Evolutionary conservation across 2,329 filamentous ascomycete genomes (phyloP), one percentile per base, ranked within the genome.

Genomic region (Aureobasidium pullulans): DNA sequence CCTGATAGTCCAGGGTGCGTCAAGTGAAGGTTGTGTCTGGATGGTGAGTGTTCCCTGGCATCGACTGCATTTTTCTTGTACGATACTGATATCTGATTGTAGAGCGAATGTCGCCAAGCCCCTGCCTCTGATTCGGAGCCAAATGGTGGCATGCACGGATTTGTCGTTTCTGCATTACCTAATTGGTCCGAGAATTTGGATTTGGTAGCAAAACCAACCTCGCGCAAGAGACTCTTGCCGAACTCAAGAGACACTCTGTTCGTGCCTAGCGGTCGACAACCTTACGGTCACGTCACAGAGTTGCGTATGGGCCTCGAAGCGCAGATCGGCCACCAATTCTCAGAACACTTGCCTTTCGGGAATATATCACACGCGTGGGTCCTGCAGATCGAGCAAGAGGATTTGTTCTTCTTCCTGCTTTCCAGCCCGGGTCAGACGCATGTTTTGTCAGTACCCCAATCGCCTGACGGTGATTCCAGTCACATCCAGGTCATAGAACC

Each of bases 131-230:
- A 48, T 9, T 23, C 8, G 3, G 54, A 57, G 32, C 43, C 54
- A 6, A 29, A 15, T 3, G 54, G 54, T 5, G 54, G 54, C 6
- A 31, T 57, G 54, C 29, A 57, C 13, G 57, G 59, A 62, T 47
- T 8, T 52, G 49, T 31, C 28, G 8, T 48, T 8, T 11, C 43
- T 11, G 65, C 85, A 76, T 74, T 84, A 47, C 72, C 80, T 60
- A 85, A 85, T 62, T 86, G 79, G 77, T 75, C 78, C 0, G 79
- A 83, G 4, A 72, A 81, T 48, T 76, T 78, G 42, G 79, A 85
- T 65, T 67, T 76, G 60, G 64, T 72, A 16, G 64, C 59, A 7
- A 47, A 39, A 23, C 37, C 42, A 5, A 19, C 42, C 6, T 57
- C 54, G 8, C 54, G 54, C 15, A 48, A 32, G 36, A 37, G 36